Conservation (phyloP, 257 asterid species). For the Jaltomata sinuosa region DNA sequence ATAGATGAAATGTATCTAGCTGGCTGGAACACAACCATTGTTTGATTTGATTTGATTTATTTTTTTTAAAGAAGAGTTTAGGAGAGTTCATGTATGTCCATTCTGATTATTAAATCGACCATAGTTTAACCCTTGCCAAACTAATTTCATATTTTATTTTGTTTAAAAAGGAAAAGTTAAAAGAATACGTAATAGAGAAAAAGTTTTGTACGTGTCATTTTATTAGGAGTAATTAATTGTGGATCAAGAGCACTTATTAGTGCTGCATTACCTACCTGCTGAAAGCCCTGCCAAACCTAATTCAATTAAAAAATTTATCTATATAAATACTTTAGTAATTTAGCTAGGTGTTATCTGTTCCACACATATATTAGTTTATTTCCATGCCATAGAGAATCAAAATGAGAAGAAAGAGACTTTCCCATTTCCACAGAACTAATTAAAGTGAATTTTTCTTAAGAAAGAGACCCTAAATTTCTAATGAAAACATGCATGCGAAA, state of each 20-base stretch:
- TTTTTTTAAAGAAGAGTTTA: too few relatives aligned
- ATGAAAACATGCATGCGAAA: not conserved
- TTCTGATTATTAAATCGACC: not conserved
- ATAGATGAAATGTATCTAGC: too few relatives aligned
- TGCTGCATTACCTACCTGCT: not conserved
- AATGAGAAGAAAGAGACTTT: not conserved
- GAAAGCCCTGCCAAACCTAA: not conserved
- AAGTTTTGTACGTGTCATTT: not conserved
- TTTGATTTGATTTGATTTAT: too few relatives aligned
- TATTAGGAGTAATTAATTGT: not conserved
- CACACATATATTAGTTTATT: not conserved
- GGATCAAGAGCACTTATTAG: not conserved
- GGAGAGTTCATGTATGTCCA: not conserved
- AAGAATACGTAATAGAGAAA: not conserved
- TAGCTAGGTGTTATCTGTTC: not conserved
- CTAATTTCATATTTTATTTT: not conserved
- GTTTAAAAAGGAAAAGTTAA: not conserved
- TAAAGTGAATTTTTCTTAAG: not conserved
- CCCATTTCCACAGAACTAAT: not conserved
- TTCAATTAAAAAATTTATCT: not conserved
- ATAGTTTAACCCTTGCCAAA: not conserved
- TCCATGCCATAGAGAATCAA: not conserved
- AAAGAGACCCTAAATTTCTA: not conserved
- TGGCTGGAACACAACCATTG: too few relatives aligned
- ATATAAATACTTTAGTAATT: not conserved